Conservation (phyloP, 148 eudicot genomes). For the Limonium bicolor region DNA sequence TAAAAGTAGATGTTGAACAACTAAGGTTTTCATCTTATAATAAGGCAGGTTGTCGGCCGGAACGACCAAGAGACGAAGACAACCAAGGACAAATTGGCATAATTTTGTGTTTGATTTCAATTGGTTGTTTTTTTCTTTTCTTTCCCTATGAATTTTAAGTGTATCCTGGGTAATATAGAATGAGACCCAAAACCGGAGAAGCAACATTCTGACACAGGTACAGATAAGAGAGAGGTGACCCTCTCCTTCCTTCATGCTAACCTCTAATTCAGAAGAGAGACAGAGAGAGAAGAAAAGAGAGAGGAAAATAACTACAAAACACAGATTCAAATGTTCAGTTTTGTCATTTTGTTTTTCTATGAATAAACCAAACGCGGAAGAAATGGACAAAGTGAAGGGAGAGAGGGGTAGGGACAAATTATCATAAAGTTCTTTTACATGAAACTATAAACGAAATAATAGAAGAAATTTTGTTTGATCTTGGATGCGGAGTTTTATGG, state of each 20-base stretch:
- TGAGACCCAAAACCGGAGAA: no score
- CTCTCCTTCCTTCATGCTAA: conserved; percentile 1
- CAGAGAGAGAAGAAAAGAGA: background rate
- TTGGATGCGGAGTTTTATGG: no score
- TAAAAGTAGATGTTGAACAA: no score
- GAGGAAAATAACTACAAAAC: background rate
- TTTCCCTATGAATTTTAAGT: background rate
- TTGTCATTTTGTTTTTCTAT: no score
- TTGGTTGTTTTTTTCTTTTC: background rate
- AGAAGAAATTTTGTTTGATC: no score
- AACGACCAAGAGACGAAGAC: background rate
- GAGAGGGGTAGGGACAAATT: no score
- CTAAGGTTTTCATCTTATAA: conserved; percentile 3
- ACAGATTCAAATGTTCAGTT: no score
- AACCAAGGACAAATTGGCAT: background rate
- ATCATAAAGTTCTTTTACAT: no score
- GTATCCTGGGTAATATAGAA: background rate
- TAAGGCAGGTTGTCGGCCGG: background rate
- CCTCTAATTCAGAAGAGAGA: background rate
- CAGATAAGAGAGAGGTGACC: conserved; percentile 4
- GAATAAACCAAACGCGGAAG: no score
- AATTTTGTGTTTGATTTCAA: no score
- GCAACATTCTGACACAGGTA: background rate
- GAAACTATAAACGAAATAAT: no score
- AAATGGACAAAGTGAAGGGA: no score